Evolutionary conservation across 2,329 filamentous ascomycete genomes (phyloP), one percentile per base, ranked within the genome.

Genomic region (Colletotrichum gloeosporioides): DNA sequence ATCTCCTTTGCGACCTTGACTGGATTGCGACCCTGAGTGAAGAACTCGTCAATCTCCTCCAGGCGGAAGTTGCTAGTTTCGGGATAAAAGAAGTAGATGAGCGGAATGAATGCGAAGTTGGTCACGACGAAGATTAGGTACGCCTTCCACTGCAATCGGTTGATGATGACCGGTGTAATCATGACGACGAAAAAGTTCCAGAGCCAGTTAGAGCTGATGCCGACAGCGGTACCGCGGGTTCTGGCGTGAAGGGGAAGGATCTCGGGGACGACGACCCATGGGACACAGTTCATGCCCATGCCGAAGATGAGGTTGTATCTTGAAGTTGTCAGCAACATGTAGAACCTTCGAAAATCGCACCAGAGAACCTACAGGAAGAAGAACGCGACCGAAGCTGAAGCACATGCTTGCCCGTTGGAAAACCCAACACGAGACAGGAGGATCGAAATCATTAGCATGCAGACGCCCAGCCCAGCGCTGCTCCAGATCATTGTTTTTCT

Each of bases 61-160:
- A 91, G 83, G 2, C 82, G 84, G 10, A 89, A 81, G 55, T 87
- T 87, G 29, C 83, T 84, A 0, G 90, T 92, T 79, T 92, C 90
- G 0, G 90, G 90, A 65, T 89, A 90, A 79, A 88, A 85, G 71
- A 86, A 84, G 79, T 86, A 88, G 3, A 87, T 80, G 7, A 87
- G 79, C 0, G 86, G 87, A 2, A 88, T 80, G 64, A 87, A 88
- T 13, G 79, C 78, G 27, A 89, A 83, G 78, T 90, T 89, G 12
- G 88, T 83, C 29, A 81, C 83, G 83, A 88, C 88, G 81, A 90
- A 91, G 78, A 90, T 89, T 4, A 90, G 81, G 77, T 90, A 90
- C 0, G 86, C 87, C 78, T 88, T 87, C 88, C 88, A 91, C 31
- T 84, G 78, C 2, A 91, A 81, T 7, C 84, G 85, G 64, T 85